Evolutionary conservation across 768 basidiomycete species (phyloP), one percentile per base, ranked within the genome.

Genomic region (Trametes cinnabarina): DNA sequence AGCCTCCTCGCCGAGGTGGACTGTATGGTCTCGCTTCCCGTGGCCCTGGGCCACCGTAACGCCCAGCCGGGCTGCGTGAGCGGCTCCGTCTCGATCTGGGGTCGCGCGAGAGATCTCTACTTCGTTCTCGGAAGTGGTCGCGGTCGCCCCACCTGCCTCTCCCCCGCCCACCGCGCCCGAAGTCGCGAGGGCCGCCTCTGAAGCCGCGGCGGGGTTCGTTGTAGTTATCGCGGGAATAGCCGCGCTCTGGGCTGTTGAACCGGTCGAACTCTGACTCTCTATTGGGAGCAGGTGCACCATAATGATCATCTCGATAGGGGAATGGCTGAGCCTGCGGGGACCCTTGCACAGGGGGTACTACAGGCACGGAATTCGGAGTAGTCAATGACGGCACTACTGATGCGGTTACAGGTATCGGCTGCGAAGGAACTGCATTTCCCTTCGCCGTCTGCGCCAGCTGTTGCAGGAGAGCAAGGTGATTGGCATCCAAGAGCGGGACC

Each of bases 401-500:
- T 55, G 66, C 58, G 55, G 65, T 58, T 68, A 70, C 61, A 63
- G 66, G 61, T 63, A 66, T 46, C 49, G 64, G 65, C 61, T 65
- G 68, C 47, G 58, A 62, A 64, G 64, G 57, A 26, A 57, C 58
- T 25, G 49, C 61, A 62, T 57, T 63, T 58, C 64, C 67, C 46
- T 78, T 60, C 40, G 86, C 82, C 65, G 82, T 81, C 66, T 85
- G 83, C 51, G 88, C 79, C 69, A 92, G 79, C 69, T 90, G 90
- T 68, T 91, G 89, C 66, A 94, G 75, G 63, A 90, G 75, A 47
- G 87, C 84, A 54, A 92, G 74, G 68, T 88, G 87, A 60, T 77
- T 73, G 50, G 80, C 72, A 61, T 82, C 81, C 65, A 82, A 65
- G 49, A 73, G 73, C 34, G 69, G 64, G 10, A 55, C 56, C 47